Evolutionary conservation across 2,329 filamentous ascomycete genomes (phyloP), one percentile per base, ranked within the genome.

Genomic region (Colletotrichum sp.): DNA sequence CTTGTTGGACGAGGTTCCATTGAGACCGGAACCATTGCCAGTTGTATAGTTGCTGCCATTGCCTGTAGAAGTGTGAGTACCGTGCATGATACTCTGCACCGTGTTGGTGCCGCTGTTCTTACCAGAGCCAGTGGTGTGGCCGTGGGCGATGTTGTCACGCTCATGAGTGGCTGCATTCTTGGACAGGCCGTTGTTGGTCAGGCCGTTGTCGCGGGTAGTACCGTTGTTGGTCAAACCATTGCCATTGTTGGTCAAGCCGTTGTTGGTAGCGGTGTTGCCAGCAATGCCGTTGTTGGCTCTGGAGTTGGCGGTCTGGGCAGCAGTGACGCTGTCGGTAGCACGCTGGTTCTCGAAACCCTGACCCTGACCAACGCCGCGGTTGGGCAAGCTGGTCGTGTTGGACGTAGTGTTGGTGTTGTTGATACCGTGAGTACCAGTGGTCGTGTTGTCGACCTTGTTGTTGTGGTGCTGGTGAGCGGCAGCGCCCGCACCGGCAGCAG

Each of bases 81-180:
- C 71, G 15, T 75, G 75, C 28, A 55, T 13, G 5, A 76, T 76
- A 9, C 64, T 60, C 18, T 76, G 15, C 3, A 39, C 30, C n/a
- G 74, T 76, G 15, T 13, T 74, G 28, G n/a, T 63, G 8, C 9
- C n/a, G 5, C 30, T 24, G 13, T 52, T 49, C 16, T 69, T 72
- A 39, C 74, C 70, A 30, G 59, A 62, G 60, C 74, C 70, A 24
- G 59, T 67, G 13, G 64, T 65, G 15, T 73, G 70, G n/a, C 36
- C 16, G 57, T 73, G 26, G 13, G 64, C 18, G 7, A 63, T 28
- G 8, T 49, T 60, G 6, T 68, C 62, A 1, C 49, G 49, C 4
- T 34, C 32, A 8, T 21, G n/a, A 8, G 18, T 34, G 3, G 6
- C n/a, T 0, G 36, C 34, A 28, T 52, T 64, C 18, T 52, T 52